phyloP scores from a whole-genome alignment of 2,329 filamentous ascomycete genomes.

The Macrophomina phaseolina region DNA sequence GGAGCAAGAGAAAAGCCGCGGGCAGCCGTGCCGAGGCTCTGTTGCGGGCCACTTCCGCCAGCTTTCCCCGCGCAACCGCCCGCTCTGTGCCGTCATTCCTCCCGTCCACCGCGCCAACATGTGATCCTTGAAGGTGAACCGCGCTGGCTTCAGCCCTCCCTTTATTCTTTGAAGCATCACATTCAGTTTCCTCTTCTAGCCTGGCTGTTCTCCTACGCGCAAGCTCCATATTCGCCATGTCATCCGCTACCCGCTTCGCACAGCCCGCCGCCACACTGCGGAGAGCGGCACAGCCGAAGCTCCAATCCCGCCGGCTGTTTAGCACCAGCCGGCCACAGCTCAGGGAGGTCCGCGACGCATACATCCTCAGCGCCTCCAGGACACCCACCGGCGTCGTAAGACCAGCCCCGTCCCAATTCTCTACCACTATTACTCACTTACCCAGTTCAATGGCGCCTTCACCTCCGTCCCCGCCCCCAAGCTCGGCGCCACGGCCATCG shows the following conservation, averaged over 20 bases:
- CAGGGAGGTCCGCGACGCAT: conserved; percentile 84
- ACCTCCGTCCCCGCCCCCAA: conserved; percentile 81
- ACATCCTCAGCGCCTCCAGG: conserved; percentile 87
- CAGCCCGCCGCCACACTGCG: conserved; percentile 3
- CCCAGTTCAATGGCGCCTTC: conserved; percentile 92
- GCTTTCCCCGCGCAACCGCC: background rate
- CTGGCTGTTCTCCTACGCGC: background rate
- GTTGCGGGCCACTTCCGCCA: conserved; percentile 8
- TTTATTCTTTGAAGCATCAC: background rate
- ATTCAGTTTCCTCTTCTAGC: background rate
- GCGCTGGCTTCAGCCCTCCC: background rate
- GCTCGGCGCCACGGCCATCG: conserved; percentile 89
- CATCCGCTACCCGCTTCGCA: background rate
- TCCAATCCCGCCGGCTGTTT: conserved; percentile 38
- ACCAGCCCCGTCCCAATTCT: background rate
- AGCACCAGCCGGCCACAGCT: conserved; percentile 39
- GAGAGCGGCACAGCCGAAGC: background rate
- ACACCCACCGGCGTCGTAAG: conserved; percentile 87
- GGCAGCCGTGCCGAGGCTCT: conserved; percentile 16
- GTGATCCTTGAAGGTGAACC: background rate
- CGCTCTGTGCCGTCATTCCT: conserved; percentile 9
- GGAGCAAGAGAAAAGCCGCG: background rate
- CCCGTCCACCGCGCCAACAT: conserved; percentile 5
- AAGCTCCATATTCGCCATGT: background rate
- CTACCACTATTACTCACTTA: conserved; percentile 1